Evolutionary conservation across 306 rosid genomes (phyloP), one percentile per base, ranked within the genome.

Genomic region (Fragaria iinumae): DNA sequence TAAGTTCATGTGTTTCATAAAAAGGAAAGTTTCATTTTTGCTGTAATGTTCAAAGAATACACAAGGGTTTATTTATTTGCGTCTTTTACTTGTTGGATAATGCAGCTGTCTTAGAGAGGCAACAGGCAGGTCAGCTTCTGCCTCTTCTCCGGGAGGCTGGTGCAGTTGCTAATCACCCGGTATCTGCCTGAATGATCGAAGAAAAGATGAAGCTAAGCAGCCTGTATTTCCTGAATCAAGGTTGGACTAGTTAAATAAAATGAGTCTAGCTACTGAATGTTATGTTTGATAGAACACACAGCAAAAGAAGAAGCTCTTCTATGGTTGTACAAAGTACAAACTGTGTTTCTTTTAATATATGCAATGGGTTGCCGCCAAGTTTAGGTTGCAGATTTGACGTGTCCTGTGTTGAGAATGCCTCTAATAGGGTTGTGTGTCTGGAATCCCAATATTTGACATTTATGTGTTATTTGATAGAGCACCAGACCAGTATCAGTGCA

Each of bases 81-180:
- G 36, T 56, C 39, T 29, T 55, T 62, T 67, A 5, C n/a, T 47
- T 34, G 44, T 78, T 25, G 44, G 6, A n/a, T 47, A 8, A 80
- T 84, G 83, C 92, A 93, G 98, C 80, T 76, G 81, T 87, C 70
- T n/a, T 89, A 49, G 89, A 80, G 88, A 87, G 83, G 88, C 80
- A 93, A 69, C 62, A 80, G 47, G 77, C 83, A 3, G 89, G 91
- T 55, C 91, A 82, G 84, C 86, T 91, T 62, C 71, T 86, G 78
- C 87, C 90, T 5, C 92, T 93, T 84, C 98, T 93, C 72, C 78
- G 47, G 50, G 88, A 82, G 36, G 91, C 91, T 77, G 95, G 95
- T 75, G 93, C 93, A 2, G 83, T 88, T 2, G 82, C 86, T 72
- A 86, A 69, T 47, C 72, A 81, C 73, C 49, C 90, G 75, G 86